phyloP scores from a whole-genome alignment of 768 basidiomycete genomes.

The Crassisporium funariophilum region DNA sequence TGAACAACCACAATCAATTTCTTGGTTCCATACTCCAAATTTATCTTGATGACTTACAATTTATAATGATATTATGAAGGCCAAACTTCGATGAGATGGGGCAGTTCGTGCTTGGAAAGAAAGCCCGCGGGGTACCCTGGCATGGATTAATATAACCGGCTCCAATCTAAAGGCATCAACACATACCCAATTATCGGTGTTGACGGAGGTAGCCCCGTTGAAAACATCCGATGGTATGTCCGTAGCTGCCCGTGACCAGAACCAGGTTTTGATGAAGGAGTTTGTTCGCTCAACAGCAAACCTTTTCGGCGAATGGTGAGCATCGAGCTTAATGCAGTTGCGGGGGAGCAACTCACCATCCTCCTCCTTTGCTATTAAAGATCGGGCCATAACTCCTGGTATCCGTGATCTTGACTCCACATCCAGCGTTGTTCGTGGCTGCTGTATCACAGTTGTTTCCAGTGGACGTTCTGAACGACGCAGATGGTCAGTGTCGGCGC shows the following conservation, averaged over 20 bases:
- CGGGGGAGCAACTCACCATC: slow-evolving; percentile 45
- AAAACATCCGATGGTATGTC: slow-evolving; percentile 49
- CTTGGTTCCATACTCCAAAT: too few relatives aligned
- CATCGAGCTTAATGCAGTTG: background rate
- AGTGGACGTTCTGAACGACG: slow-evolving; percentile 31
- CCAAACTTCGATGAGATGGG: slow-evolving; percentile 55
- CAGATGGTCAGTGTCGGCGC: background rate
- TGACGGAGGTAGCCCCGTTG: slow-evolving; percentile 40
- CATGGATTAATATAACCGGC: background rate
- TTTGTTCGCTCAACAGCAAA: slow-evolving; percentile 65
- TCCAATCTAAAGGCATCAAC: background rate
- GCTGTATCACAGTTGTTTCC: slow-evolving; percentile 51
- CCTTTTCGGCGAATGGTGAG: slow-evolving; percentile 34
- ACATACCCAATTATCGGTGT: slow-evolving; percentile 57
- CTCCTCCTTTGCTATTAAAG: slow-evolving; percentile 63
- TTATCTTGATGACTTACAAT: slow-evolving; percentile 45
- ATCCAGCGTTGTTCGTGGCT: slow-evolving; percentile 54
- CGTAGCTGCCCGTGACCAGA: slow-evolving; percentile 58
- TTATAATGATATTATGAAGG: slow-evolving; percentile 65
- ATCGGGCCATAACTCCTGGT: slow-evolving; percentile 54
- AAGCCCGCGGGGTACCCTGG: slow-evolving; percentile 60
- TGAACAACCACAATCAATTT: too few relatives aligned
- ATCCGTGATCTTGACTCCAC: slow-evolving; percentile 49
- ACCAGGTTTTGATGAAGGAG: slow-evolving; percentile 66
- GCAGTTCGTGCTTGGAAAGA: slow-evolving; percentile 63